Conservation (phyloP, 805 yeast genomes). For the Starmerella floricola region DNA sequence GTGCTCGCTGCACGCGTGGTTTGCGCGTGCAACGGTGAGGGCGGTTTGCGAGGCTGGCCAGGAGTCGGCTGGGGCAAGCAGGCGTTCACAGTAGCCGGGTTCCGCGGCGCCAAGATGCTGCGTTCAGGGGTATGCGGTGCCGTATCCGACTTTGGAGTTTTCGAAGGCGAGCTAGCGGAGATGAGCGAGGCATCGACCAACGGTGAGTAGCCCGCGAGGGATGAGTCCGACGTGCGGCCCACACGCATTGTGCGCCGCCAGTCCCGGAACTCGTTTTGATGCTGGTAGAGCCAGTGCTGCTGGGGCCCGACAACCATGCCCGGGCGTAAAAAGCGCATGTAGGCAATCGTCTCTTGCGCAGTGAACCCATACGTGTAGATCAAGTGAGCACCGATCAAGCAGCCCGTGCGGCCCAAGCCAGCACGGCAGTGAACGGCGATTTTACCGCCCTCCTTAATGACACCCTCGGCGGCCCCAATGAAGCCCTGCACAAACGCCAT, state of each 20-base stretch:
- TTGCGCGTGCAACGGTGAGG: slow-evolving; percentile 17
- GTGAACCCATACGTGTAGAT: slow-evolving; percentile 95
- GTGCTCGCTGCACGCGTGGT: slow-evolving; percentile 3
- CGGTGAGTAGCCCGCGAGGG: slow-evolving; percentile 30
- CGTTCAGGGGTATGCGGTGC: slow-evolving; percentile 60
- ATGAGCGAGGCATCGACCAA: slow-evolving; percentile 22
- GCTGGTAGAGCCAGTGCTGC: slow-evolving; percentile 95
- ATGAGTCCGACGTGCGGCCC: slow-evolving; percentile 47
- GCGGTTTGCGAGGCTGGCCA: slow-evolving; percentile 80
- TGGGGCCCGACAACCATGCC: slow-evolving; percentile 99
- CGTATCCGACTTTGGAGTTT: neutral
- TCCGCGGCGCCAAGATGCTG: slow-evolving; percentile 46
- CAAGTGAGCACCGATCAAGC: slow-evolving; percentile 92
- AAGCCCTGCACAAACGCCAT: slow-evolving; percentile 85
- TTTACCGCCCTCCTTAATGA: slow-evolving; percentile 74
- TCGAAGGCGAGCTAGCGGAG: neutral
- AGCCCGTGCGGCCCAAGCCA: slow-evolving; percentile 95
- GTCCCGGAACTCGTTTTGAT: slow-evolving; percentile 89
- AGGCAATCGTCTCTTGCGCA: slow-evolving; percentile 91
- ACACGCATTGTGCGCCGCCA: slow-evolving; percentile 89
- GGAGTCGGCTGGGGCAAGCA: slow-evolving; percentile 90
- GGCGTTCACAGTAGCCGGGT: slow-evolving; percentile 50
- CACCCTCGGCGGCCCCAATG: slow-evolving; percentile 88
- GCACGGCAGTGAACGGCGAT: slow-evolving; percentile 99
- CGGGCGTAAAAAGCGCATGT: slow-evolving; percentile 91